Base-by-base conservation (phyloP, 2,329 filamentous ascomycete species). In the Penicillium janthinellum region DNA sequence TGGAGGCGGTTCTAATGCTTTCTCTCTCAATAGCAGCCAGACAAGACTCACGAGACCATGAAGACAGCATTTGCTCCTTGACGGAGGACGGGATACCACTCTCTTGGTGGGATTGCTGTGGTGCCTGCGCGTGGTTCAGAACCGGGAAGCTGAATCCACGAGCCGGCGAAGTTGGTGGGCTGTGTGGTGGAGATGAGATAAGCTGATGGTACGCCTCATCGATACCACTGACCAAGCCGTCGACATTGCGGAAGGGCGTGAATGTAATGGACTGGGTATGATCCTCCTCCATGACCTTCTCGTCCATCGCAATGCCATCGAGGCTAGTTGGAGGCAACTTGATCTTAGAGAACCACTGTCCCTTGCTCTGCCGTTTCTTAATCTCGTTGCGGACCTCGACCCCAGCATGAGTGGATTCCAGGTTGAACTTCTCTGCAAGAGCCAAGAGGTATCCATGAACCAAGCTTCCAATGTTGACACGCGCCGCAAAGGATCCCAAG, bases 361-460 rank as follows among this genome's bases (percentile, higher is more conserved):
- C 83, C 70, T 90, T 88, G 67, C 83, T 87, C 70, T 88, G 88
- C 41, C 94, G 85, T 53, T 90, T 84, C 11, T 84, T 81, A 59
- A 97, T 90, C 73, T 96, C 93, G 58, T 86, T 87, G 56, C 89
- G 84, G 37, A 97, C 87, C 7, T 87, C 86, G 54, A 84, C 83
- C 7, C 91, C 92, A 17, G 90, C 83, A 0, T 83, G 80, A 0
- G 89, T 88, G 6, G 82, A 82, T 56, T 93, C 89, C 62, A 96
- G 88, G 48, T 90, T 85, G 63, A 96, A 93, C 57, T 86, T 88
- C 59, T 93, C 88, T 4, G 85, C 87, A 61, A 97, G 73, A 0
- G 86, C 85, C 89, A 90, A 94, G 59, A 97, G 87, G 75, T 97
- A 97, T 8, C 92, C 93, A 70, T 96, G 91, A 53, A 94, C 91